Base-by-base conservation (phyloP, 176 grass and related monocot species). In the Carex cristatella region DNA sequence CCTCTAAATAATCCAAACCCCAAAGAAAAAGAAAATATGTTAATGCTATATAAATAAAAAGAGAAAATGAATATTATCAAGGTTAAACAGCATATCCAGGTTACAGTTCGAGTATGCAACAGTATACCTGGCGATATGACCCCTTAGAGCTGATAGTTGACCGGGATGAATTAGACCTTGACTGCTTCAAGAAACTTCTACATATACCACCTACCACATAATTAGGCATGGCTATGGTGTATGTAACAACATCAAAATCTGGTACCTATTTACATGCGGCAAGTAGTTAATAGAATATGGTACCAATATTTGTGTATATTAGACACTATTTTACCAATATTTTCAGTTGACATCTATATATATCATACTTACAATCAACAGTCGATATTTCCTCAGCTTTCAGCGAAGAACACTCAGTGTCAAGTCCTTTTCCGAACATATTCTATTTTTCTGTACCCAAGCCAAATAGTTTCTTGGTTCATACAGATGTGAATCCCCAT, bases 211-310 rank as follows among this genome's bases (percentile, higher is more conserved):
- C 92, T 59, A 97, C 94, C 66, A 97, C 62, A 87, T 94, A 92
- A 46, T 87, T 97, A 28, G 94, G 90, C 94, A 97, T 97, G 84
- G 89, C 80, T 92, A 94, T 91, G 83, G 94, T 93, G 37, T 90
- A 89, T 82, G 89, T 97, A 38, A 97, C 94, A 15, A 94, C 55
- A 86, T 97, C 92, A 90, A 97, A 97, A 84, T 97, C 92, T 83
- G 94, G 94, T 51, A 97, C 90, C 92, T 97, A 83, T 4, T 49
- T 78, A 5, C 83, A 87, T 16, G 27, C 7, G 89, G 59, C 10
- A 77, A 56, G 2, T 55, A 32, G 23, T 77, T 32, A 77, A 28
- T 77, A 32, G 10, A 56, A 55, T 56, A 53, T 33, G 10, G 23
- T n/a, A 84, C 5, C 68, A 70, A 51, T 46, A 0, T 51, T 51